Conservation (phyloP, 2,329 filamentous ascomycete genomes). For the Penicillium sp. region DNA sequence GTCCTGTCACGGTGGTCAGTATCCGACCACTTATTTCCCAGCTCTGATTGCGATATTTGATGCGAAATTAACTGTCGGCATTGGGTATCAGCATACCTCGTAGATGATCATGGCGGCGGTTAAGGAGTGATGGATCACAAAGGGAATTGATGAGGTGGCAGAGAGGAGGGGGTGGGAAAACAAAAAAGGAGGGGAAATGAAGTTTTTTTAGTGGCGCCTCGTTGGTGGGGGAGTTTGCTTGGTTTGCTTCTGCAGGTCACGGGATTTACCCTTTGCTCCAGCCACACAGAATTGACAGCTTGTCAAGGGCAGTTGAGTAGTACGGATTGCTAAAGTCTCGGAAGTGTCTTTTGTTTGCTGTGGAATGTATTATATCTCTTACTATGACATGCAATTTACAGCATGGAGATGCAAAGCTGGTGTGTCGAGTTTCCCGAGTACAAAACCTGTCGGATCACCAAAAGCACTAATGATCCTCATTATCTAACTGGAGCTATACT, state of each 20-base stretch:
- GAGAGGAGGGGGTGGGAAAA: constrained; percentile 25
- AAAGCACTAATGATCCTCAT: too few relatives aligned
- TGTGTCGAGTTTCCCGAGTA: background rate
- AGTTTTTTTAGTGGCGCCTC: constrained; percentile 28
- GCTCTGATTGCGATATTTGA: background rate
- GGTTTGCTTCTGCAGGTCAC: constrained; percentile 20
- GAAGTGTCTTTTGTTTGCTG: too few relatives aligned
- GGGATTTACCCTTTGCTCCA: background rate
- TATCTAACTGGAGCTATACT: too few relatives aligned
- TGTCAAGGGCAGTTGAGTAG: too few relatives aligned
- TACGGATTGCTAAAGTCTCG: too few relatives aligned
- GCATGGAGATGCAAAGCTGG: background rate
- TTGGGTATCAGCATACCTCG: constrained; percentile 54
- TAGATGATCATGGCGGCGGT: constrained; percentile 71
- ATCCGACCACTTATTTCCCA: background rate
- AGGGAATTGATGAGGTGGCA: constrained; percentile 28
- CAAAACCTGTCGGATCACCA: too few relatives aligned
- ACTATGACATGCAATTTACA: too few relatives aligned
- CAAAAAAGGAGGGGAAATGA: constrained; percentile 33
- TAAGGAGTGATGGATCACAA: constrained; percentile 22
- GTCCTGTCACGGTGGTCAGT: constrained; percentile 62
- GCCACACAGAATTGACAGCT: too few relatives aligned
- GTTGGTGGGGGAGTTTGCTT: constrained; percentile 34
- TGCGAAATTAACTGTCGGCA: background rate
- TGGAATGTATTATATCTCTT: too few relatives aligned